Conservation (phyloP, 805 yeast genomes). For the Candida ulmi region DNA sequence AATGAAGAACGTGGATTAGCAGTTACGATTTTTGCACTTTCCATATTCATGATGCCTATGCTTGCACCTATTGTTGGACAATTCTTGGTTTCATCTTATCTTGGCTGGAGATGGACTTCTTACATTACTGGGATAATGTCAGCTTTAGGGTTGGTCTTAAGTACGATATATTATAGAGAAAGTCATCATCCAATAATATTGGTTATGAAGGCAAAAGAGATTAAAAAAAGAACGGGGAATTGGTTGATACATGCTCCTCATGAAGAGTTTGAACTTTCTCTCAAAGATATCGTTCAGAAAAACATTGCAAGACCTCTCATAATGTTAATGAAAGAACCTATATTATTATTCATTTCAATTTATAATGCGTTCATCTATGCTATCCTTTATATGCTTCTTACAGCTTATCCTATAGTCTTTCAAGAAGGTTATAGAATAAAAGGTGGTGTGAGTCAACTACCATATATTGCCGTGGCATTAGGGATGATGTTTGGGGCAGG, state of each 20-base stretch:
- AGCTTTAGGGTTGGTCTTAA: conserved; percentile 33
- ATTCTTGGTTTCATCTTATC: conserved; percentile 49
- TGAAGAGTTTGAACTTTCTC: conserved; percentile 51
- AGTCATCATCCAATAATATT: conserved; percentile 69
- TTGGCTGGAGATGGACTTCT: conserved; percentile 84
- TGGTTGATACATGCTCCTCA: conserved; percentile 82
- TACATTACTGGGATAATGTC: conserved; percentile 66
- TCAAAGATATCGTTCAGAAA: conserved; percentile 56
- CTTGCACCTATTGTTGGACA: conserved; percentile 77
- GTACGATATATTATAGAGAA: conserved; percentile 50
- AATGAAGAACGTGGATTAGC: conserved; percentile 70
- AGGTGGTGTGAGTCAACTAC: conserved; percentile 67
- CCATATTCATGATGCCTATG: conserved; percentile 76
- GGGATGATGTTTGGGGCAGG: conserved; percentile 61
- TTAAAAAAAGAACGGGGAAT: conserved; percentile 66
- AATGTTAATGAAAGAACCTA: conserved; percentile 69
- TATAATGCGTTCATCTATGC: conserved; percentile 81
- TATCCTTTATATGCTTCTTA: conserved; percentile 64
- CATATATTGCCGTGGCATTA: conserved; percentile 69
- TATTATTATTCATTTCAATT: conserved; percentile 57
- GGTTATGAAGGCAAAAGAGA: conserved; percentile 52
- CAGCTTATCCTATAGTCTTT: conserved; percentile 74
- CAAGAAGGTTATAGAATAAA: conserved; percentile 52
- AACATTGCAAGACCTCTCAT: conserved; percentile 62
- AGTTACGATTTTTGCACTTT: conserved; percentile 61